Percentiles rank a stretch among this genome's conserved stretches.
Conservation (phyloP, 371 early-diverging fungal species). For the Phascolomyces articulosus region DNA sequence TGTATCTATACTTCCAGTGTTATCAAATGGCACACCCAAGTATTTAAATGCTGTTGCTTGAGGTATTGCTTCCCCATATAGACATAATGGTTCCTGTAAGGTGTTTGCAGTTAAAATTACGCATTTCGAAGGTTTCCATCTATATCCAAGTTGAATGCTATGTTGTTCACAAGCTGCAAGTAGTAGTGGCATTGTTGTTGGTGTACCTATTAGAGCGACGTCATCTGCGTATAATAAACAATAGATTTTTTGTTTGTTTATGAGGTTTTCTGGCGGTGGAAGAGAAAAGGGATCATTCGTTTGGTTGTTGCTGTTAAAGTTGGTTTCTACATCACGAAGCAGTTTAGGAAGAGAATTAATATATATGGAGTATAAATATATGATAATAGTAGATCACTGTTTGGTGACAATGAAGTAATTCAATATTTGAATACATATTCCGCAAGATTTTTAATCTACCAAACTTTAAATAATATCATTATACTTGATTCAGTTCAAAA, state of each 20-base stretch:
- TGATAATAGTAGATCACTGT: no score
- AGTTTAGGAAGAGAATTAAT: neutral
- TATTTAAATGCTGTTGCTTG: conserved; percentile 1
- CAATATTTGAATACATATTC: no score
- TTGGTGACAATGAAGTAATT: no score
- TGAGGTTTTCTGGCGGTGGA: neutral
- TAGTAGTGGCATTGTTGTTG: conserved; percentile 4
- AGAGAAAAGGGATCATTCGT: neutral
- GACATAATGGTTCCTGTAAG: neutral
- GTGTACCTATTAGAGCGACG: conserved; percentile 20
- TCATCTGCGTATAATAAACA: conserved; percentile 23
- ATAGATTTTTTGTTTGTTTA: neutral
- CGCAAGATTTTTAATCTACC: no score
- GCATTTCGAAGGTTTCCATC: conserved; percentile 25
- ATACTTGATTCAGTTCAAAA: no score
- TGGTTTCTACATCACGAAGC: neutral
- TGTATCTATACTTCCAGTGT: neutral
- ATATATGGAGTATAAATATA: neutral
- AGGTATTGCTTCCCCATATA: conserved; percentile 2
- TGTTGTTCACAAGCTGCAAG: conserved; percentile 12
- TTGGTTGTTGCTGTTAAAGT: neutral
- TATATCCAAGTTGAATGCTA: conserved; percentile 13
- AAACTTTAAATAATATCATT: no score
- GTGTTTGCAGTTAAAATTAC: conserved; percentile 2
- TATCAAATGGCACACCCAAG: conserved; percentile 13